A percentile compares a stretch with the other conserved stretches of the same genome.
Evolutionary conservation across 2,329 filamentous ascomycete genomes (phyloP).

Genomic region (Didymosphaeria variabile): DNA sequence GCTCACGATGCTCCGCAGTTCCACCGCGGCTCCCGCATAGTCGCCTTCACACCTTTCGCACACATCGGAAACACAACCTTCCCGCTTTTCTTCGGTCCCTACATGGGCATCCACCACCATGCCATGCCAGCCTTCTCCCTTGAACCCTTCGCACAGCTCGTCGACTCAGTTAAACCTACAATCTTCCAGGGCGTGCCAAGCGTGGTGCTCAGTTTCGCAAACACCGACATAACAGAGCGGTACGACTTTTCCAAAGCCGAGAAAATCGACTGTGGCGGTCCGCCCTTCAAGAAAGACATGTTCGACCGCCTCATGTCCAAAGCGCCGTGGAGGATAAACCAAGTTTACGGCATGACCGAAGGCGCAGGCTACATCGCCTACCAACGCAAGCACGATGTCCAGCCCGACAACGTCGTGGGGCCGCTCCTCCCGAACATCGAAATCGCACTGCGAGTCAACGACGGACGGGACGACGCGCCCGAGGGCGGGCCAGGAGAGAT

Average conservation of each 20-base stretch:
- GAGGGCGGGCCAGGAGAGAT: slow-evolving; percentile 64
- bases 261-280: slow-evolving; percentile 84
- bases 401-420: slow-evolving; percentile 77
- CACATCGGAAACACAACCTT: slow-evolving; percentile 58
- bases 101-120: slow-evolving; percentile 57
- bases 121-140: slow-evolving; percentile 78
- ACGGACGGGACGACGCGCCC: slow-evolving; percentile 63
- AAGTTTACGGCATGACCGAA: slow-evolving; percentile 60
- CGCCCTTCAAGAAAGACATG: slow-evolving; percentile 81
- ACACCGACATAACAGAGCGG: slow-evolving; percentile 76
- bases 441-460: slow-evolving; percentile 70
- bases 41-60: slow-evolving; percentile 56
- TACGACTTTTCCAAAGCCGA: slow-evolving; percentile 80
- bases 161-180: slow-evolving; percentile 76
- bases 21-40: slow-evolving; percentile 35
- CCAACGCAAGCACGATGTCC: slow-evolving; percentile 55
- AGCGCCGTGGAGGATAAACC: slow-evolving; percentile 66
- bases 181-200: slow-evolving; percentile 83
- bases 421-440: slow-evolving; percentile 78
- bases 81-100: slow-evolving; percentile 56
- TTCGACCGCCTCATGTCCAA: slow-evolving; percentile 75
- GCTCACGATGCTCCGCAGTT: slow-evolving; percentile 22
- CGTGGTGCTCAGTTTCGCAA: slow-evolving; percentile 77
- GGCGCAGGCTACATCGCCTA: slow-evolving; percentile 56
- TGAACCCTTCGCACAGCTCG: slow-evolving; percentile 74